Conservation (phyloP, 2,329 filamentous ascomycete genomes). For the Decorospora gaudefroyi region DNA sequence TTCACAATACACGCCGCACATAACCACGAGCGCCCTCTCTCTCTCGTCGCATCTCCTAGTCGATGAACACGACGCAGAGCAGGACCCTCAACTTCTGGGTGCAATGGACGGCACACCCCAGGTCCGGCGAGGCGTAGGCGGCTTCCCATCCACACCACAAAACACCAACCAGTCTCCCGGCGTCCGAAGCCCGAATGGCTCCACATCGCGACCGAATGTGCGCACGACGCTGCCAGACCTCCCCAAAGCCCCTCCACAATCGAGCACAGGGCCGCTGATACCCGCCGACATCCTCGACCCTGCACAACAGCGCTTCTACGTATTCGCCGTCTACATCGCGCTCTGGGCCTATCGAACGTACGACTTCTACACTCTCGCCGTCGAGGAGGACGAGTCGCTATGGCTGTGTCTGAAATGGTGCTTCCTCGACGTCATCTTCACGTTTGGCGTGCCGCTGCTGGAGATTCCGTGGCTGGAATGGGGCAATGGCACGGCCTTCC, state of each 20-base stretch:
- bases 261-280: slow-evolving; percentile 66
- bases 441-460: slow-evolving; percentile 84
- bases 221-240: slow-evolving; percentile 42
- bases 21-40: slow-evolving; percentile 7
- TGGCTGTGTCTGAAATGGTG: slow-evolving; percentile 94
- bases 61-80: slow-evolving; percentile 27
- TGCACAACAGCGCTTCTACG: slow-evolving; percentile 87
- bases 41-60: slow-evolving; percentile 3
- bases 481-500: slow-evolving; percentile 72
- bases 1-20: slow-evolving; percentile 19
- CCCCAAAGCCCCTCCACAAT: slow-evolving; percentile 28
- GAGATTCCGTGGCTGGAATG: slow-evolving; percentile 97
- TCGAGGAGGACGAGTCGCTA: slow-evolving; percentile 84
- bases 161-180: slow-evolving; percentile 48
- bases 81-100: slow-evolving; percentile 50
- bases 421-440: slow-evolving; percentile 79
- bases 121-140: slow-evolving; percentile 70
- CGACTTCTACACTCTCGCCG: slow-evolving; percentile 77
- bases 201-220: slow-evolving; percentile 42
- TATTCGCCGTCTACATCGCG: slow-evolving; percentile 74
- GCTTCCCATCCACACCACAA: slow-evolving; percentile 73
- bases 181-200: slow-evolving; percentile 29
- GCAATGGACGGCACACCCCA: slow-evolving; percentile 81
- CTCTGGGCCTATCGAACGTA: slow-evolving; percentile 84
- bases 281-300: slow-evolving; percentile 82